Percentiles rank a stretch among this genome's conserved stretches.
These are phyloP conservation scores for Flaveria brownii DNA, from an alignment of 129 eudicot species.

Conservation along the genomic window DNA sequence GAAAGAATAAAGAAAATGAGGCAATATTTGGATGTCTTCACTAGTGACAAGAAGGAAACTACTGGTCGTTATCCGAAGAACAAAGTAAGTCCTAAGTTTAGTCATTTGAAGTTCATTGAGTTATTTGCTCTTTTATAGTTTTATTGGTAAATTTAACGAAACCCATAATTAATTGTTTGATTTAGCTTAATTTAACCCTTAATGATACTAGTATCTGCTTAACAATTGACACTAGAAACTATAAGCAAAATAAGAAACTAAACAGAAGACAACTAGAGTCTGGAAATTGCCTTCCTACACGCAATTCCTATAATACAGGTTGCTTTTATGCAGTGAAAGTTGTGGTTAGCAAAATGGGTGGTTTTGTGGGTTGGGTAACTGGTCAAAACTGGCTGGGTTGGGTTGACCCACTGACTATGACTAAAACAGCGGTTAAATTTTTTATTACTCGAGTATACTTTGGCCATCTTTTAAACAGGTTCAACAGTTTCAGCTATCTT, in stretches of 20 bases:
- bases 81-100: conserved; percentile 46
- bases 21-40: conserved; percentile 28
- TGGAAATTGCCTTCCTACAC: neutral
- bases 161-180: conserved; percentile 1
- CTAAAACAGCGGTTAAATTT: neutral
- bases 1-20: conserved; percentile 45
- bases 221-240: neutral
- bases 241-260: neutral
- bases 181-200: neutral
- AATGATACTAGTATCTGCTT: conserved; percentile 6
- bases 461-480: neutral
- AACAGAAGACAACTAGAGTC: neutral
- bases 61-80: conserved; percentile 28
- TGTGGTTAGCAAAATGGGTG: neutral
- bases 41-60: conserved; percentile 36
- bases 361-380: neutral
- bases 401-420: neutral
- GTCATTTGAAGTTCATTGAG: neutral
- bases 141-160: neutral
- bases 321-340: neutral
- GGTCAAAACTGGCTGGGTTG: neutral
- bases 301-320: neutral
- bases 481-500: neutral
- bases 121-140: conserved; percentile 21
- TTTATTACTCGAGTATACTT: neutral